phyloP scores from a whole-genome alignment of 2,329 filamentous ascomycete genomes.

The Monosporascus ibericus region DNA sequence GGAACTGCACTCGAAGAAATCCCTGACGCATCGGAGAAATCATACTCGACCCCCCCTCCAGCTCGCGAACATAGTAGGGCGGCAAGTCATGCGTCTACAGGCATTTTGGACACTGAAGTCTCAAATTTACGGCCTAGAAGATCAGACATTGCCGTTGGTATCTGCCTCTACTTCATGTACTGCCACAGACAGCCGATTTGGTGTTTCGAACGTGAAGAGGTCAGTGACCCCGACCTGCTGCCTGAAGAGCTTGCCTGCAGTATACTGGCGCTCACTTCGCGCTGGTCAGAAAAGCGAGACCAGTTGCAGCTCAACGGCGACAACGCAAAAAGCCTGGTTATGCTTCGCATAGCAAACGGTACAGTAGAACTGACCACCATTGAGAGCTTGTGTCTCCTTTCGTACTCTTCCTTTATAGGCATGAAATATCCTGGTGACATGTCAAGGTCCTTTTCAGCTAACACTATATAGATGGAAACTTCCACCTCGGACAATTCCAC shows the following conservation, averaged over 20 bases:
- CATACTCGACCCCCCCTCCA: slow-evolving; percentile 24
- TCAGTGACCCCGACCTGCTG: slow-evolving; percentile 27
- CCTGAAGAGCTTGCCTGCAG: slow-evolving; percentile 36
- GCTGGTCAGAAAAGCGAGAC: slow-evolving; percentile 26
- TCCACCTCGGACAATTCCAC: slow-evolving; percentile 43
- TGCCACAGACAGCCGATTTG: slow-evolving; percentile 39
- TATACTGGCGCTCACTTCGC: slow-evolving; percentile 33
- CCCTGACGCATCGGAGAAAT: slow-evolving; percentile 27
- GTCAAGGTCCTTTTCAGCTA: slow-evolving; percentile 1
- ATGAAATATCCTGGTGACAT: slow-evolving; percentile 6
- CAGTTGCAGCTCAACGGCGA: slow-evolving; percentile 1
- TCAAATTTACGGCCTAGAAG: slow-evolving; percentile 22
- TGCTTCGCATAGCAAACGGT: slow-evolving; percentile 45
- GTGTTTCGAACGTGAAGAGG: slow-evolving; percentile 38
- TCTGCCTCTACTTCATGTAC: slow-evolving; percentile 35
- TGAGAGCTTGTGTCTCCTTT: slow-evolving; percentile 43
- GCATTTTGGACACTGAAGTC: slow-evolving; percentile 21
- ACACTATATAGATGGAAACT: slow-evolving; percentile 36
- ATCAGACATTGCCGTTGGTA: slow-evolving; percentile 28
- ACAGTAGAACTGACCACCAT: slow-evolving; percentile 43
- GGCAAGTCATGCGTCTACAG: slow-evolving; percentile 17
- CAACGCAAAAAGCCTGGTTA: slow-evolving; percentile 35
- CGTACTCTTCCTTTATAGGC: slow-evolving; percentile 45
- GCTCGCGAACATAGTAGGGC: slow-evolving; percentile 17
- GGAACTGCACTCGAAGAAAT: slow-evolving; percentile 26